phyloP scores from a whole-genome alignment of 805 yeast genomes.

The Myxozyma nipponensis region DNA sequence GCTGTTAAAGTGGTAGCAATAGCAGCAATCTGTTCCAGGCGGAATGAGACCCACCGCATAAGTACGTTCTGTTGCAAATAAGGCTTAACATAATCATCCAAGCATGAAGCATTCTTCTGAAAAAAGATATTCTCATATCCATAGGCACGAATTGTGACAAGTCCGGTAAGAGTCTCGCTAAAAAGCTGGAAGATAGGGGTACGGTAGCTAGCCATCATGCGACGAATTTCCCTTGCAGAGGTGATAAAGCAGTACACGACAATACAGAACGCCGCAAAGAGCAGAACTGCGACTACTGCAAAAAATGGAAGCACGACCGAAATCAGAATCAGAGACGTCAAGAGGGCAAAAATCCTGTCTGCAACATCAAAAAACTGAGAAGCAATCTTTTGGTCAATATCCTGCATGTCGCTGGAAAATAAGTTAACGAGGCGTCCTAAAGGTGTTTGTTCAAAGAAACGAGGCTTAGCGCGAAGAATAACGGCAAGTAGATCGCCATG shows the following conservation, averaged over 20 bases:
- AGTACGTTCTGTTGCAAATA: slow-evolving; percentile 91
- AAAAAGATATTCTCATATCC: slow-evolving; percentile 85
- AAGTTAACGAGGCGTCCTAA: slow-evolving; percentile 94
- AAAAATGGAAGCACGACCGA: slow-evolving; percentile 80
- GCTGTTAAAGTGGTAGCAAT: slow-evolving; percentile 76
- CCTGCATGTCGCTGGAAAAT: slow-evolving; percentile 90
- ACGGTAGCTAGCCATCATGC: slow-evolving; percentile 79
- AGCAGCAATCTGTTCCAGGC: slow-evolving; percentile 82
- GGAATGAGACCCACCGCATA: slow-evolving; percentile 85
- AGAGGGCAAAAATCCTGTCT: slow-evolving; percentile 59
- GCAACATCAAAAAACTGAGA: slow-evolving; percentile 71
- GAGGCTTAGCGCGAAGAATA: slow-evolving; percentile 69
- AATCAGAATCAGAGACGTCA: slow-evolving; percentile 66
- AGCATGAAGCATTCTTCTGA: slow-evolving; percentile 67
- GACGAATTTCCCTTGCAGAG: slow-evolving; percentile 84
- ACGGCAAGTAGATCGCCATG: slow-evolving; percentile 62
- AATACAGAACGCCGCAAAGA: slow-evolving; percentile 54
- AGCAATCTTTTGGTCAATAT: slow-evolving; percentile 87
- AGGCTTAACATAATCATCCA: slow-evolving; percentile 82
- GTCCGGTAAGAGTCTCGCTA: slow-evolving; percentile 87
- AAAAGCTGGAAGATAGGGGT: slow-evolving; percentile 97
- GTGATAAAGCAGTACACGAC: slow-evolving; percentile 67
- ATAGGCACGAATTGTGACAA: slow-evolving; percentile 90
- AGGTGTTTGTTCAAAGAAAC: slow-evolving; percentile 94
- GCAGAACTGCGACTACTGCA: slow-evolving; percentile 63